phyloP scores from a whole-genome alignment of 2,329 filamentous ascomycete species.

The Cordyceps cicadae region DNA sequence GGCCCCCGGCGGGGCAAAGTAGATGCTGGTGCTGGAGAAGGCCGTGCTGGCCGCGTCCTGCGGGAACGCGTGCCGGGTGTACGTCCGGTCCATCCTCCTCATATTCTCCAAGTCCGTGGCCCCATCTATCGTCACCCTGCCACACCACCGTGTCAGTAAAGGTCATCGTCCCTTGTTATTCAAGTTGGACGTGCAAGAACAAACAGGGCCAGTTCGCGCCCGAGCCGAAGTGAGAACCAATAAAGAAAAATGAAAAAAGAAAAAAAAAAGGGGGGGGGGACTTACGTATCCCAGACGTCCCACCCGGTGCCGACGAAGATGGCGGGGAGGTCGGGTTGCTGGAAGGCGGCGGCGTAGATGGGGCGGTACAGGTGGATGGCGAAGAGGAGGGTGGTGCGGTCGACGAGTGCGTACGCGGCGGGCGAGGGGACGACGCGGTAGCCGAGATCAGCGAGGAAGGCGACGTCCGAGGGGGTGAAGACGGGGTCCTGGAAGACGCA shows the following conservation, averaged over 20 bases:
- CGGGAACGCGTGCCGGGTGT: constrained; percentile 27
- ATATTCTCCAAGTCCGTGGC: constrained; percentile 23
- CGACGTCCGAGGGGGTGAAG: constrained; percentile 39
- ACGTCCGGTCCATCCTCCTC: constrained; percentile 25
- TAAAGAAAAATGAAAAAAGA: no score
- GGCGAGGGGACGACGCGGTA: constrained; percentile 45
- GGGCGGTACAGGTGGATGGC: constrained; percentile 52
- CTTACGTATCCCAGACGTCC: constrained; percentile 43
- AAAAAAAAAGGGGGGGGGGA: constrained; percentile 5
- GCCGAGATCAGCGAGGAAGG: constrained; percentile 48
- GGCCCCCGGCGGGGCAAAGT: constrained; percentile 23
- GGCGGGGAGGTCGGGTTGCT: constrained; percentile 34
- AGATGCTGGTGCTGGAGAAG: constrained; percentile 34
- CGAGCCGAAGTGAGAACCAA: background rate
- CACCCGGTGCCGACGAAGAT: constrained; percentile 51
- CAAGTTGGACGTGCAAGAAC: background rate
- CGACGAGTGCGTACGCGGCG: constrained; percentile 41
- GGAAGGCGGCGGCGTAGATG: constrained; percentile 45
- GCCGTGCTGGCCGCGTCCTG: constrained; percentile 26
- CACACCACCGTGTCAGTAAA: no score
- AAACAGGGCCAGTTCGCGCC: background rate
- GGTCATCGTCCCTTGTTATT: no score
- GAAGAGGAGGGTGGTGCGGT: constrained; percentile 45
- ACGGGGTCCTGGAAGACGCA: constrained; percentile 48
- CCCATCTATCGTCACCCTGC: constrained; percentile 1